A percentile compares a stretch with the other conserved stretches of the same genome.
phyloP scores from a whole-genome alignment of 768 basidiomycete genomes.

The Suillus clintonianus region DNA sequence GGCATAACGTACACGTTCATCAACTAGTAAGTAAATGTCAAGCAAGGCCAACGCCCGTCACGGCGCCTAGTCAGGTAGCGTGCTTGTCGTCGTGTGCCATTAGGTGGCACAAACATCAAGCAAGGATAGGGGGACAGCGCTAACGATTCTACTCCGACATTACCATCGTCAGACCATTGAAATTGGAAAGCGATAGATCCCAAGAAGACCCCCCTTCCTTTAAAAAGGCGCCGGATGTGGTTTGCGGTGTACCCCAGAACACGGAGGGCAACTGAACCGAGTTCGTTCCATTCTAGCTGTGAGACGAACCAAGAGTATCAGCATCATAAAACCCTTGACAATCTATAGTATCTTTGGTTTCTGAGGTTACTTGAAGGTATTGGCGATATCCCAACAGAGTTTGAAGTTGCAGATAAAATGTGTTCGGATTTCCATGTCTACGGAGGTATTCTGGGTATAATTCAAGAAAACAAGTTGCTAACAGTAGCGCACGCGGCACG shows the following conservation, averaged over 20 bases:
- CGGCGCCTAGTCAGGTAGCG: too few species aligned
- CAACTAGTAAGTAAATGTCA: too few species aligned
- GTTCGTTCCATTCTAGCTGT: neutral
- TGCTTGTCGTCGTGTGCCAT: neutral
- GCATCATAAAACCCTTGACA: neutral
- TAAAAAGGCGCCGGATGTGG: neutral
- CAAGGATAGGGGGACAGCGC: neutral
- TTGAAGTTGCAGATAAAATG: neutral
- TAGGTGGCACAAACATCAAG: neutral
- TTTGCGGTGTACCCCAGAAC: neutral
- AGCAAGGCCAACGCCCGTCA: too few species aligned
- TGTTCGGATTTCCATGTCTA: neutral
- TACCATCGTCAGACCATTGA: neutral
- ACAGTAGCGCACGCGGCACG: conserved; percentile 57
- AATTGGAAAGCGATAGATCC: neutral
- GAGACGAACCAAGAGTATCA: neutral
- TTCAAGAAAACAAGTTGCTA: conserved; percentile 43
- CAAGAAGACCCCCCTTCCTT: neutral
- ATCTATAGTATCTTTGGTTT: neutral
- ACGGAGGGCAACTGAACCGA: neutral
- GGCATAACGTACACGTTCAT: too few species aligned
- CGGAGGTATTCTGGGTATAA: conserved; percentile 1
- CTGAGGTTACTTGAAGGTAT: neutral
- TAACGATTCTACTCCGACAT: neutral
- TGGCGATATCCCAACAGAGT: neutral